Evolutionary conservation across 176 grass and related monocot species (phyloP).

Genomic region (Paspalum vaginatum): DNA sequence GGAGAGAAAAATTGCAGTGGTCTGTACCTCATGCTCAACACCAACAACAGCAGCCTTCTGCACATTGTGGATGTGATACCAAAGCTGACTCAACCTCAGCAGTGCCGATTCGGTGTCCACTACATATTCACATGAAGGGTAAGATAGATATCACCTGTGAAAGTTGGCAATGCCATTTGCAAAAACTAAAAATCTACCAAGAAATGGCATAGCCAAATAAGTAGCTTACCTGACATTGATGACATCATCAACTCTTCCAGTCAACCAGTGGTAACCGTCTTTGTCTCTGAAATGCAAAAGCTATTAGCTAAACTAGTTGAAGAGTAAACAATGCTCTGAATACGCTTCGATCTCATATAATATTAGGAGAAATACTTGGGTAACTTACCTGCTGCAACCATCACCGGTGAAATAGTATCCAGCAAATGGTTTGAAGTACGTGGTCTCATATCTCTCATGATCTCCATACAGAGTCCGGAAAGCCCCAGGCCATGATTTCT

Average conservation of each 20-base stretch:
- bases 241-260: conserved; percentile 98
- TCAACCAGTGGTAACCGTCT: conserved; percentile 94
- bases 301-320: conserved; percentile 27
- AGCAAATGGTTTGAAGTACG: conserved; percentile 94
- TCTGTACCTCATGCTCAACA: conserved; percentile 92
- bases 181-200: conserved; percentile 29
- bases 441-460: conserved; percentile 98
- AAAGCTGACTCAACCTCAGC: conserved; percentile 93
- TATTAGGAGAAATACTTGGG: conserved; percentile 18
- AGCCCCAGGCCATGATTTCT: conserved; percentile 96
- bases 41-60: conserved; percentile 96
- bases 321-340: not conserved
- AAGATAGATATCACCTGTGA: conserved; percentile 32
- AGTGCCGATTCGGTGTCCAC: conserved; percentile 95
- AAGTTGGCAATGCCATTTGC: not conserved
- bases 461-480: conserved; percentile 94
- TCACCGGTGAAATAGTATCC: conserved; percentile 99
- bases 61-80: conserved; percentile 83
- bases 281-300: conserved; percentile 72
- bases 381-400: conserved; percentile 85
- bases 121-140: conserved; percentile 39
- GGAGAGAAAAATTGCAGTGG: not conserved
- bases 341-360: not conserved
- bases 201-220: not conserved
- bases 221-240: conserved; percentile 88